Evolutionary conservation across 2,329 filamentous ascomycete species (phyloP).

Genomic region (Botrytis squamosa): DNA sequence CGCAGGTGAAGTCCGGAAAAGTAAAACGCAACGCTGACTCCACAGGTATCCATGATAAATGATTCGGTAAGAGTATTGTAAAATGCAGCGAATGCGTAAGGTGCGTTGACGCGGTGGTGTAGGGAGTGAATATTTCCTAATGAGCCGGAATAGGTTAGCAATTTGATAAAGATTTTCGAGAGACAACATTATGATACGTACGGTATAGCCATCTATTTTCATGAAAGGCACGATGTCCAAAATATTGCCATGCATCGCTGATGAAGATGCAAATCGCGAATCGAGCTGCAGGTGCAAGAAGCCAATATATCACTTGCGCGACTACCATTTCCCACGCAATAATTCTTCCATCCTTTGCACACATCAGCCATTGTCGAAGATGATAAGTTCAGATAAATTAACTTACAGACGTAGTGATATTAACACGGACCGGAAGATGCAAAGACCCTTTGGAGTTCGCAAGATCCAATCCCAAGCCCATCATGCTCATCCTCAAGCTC

Average conservation of each 20-base stretch:
- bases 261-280: slow-evolving; percentile 69
- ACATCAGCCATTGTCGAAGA: neutral
- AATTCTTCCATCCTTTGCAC: neutral
- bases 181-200: neutral
- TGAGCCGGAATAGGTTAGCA: neutral
- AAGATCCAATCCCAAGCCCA: neutral
- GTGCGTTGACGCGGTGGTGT: slow-evolving; percentile 91
- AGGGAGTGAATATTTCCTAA: slow-evolving; percentile 78
- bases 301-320: slow-evolving; percentile 50
- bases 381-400: neutral
- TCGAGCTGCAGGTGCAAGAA: slow-evolving; percentile 70
- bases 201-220: slow-evolving; percentile 61
- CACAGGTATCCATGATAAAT: slow-evolving; percentile 83
- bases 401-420: slow-evolving; percentile 3
- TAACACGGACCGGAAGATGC: slow-evolving; percentile 4
- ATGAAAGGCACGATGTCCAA: slow-evolving; percentile 90
- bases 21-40: slow-evolving; percentile 80
- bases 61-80: slow-evolving; percentile 94
- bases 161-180: neutral
- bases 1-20: slow-evolving; percentile 73
- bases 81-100: slow-evolving; percentile 91
- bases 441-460: neutral
- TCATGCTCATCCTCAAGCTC: neutral
- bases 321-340: neutral
- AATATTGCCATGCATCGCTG: slow-evolving; percentile 95